Conservation (phyloP, 192 early-diverging fungal genomes). For the Phycomyces blakesleeanus region DNA sequence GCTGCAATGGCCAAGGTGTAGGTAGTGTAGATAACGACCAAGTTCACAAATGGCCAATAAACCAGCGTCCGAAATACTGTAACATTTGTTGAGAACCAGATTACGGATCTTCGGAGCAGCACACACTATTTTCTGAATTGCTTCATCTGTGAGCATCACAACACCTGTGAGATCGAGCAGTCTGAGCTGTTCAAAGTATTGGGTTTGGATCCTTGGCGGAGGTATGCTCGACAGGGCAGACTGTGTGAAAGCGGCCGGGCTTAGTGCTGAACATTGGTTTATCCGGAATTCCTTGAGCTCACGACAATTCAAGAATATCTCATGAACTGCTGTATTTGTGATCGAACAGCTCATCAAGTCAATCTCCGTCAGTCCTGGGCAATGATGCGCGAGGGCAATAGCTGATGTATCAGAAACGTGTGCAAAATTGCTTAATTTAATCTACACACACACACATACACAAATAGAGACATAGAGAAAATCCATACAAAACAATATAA, state of each 20-base stretch:
- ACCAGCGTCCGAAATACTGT: conserved; percentile 44
- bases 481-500: not conserved
- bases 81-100: conserved; percentile 51
- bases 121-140: conserved; percentile 37
- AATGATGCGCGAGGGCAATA: conserved; percentile 42
- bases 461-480: not conserved
- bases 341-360: conserved; percentile 50
- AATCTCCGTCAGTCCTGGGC: conserved; percentile 48
- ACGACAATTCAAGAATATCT: conserved; percentile 39
- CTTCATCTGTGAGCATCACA: conserved; percentile 42
- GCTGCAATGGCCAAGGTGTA: conserved; percentile 53
- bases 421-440: conserved; percentile 47
- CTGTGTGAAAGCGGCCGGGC: conserved; percentile 40
- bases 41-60: conserved; percentile 39
- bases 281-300: conserved; percentile 53
- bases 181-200: conserved; percentile 45
- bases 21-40: conserved; percentile 54
- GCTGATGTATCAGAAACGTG: conserved; percentile 46
- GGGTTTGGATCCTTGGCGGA: not conserved
- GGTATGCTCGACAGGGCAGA: conserved; percentile 14
- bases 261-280: conserved; percentile 33
- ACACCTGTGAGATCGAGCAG: conserved; percentile 49
- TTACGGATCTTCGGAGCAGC: conserved; percentile 51
- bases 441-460: conserved; percentile 29
- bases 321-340: conserved; percentile 41